Base-by-base conservation (phyloP, 2,329 filamentous ascomycete species). In the Stachybotrys echinatus region DNA sequence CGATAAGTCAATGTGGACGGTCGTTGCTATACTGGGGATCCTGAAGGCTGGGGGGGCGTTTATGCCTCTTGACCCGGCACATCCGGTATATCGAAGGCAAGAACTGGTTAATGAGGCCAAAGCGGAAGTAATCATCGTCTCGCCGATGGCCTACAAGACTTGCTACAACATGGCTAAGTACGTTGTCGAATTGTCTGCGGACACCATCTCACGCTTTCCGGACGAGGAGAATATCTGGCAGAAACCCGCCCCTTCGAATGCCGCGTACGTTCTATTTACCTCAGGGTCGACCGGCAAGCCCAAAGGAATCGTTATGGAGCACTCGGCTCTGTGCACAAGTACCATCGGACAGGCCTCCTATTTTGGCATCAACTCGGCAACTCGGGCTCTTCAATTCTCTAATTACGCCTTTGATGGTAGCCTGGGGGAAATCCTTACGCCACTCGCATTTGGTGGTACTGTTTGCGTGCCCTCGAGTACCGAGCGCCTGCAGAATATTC, bases 21-120 rank as follows among this genome's bases (percentile, higher is more conserved):
- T 55, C 7, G 47, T 55, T 1, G 44, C 52, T 4, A 51, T 55
- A 46, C 31, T 55, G 5, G 50, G 39, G 4, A 45, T 52, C 12
- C 12, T 55, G 10, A 55, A 55, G 34, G 46, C 54, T 14, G 54
- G 54, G 18, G 52, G 43, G 8, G 54, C 49, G 3, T 56, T 42
- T 22, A 50, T 54, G 10, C 49, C 50, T n/a, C 17, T 56, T n/a
- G 52, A 56, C 18, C 49, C 52, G 12, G 22, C 18, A 6, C 42
- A 48, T 10, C 48, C 52, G 3, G 7, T 18, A 2, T 20, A 42
- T 31, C 42, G 50, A 38, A 34, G 23, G 12, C n/a, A 20, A 8
- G n/a, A 21, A 34, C 21, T 45, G 12, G 23, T 31, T 17, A 19
- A 19, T 18, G 21, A 40, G 14, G 23, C 31, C 12, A 40, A 12